Base-by-base conservation (phyloP, 768 basidiomycete species). In the Boletus rubroflammeus region DNA sequence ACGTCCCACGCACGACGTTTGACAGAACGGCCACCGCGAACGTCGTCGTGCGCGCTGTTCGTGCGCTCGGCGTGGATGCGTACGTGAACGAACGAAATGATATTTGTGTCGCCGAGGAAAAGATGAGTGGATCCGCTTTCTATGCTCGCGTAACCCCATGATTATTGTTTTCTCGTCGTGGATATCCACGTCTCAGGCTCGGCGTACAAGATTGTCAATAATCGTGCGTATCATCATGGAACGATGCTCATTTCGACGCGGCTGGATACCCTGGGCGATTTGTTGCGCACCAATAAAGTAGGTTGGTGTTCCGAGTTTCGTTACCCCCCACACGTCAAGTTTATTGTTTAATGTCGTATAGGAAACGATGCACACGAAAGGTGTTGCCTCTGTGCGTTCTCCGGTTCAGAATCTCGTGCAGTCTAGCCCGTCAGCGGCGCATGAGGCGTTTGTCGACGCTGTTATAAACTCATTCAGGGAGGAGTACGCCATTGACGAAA, bases 181-280 rank as follows among this genome's bases (percentile, higher is more conserved):
- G 14, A 53, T 61, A 54, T 54, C 54, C 67, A 98, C 93, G 87
- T 98, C 57, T 98, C 96, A 44, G 97, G 97, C 39, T 98, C 94
- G 9, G 97, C 97, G 11, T 99, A 97, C 75, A 98, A 97, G 73
- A 90, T 99, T 51, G 86, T 88, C 41, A 89, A 84, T 61, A 83
- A 84, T 49, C 79, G 97, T 28, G 93, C 94, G 7, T 98, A 98
- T 72, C 96, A 98, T 62, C 97, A 99, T 62, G 97, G 97, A 0
- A 99, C 97, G 15, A 99, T 99, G 97, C 81, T 99, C 26, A 88
- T 98, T 21, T 86, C 90, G 8, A 93, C 93, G 3, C 73, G 78
- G 43, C 78, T 98, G 28, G 75, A 80, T 32, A 78, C 81, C 6
- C 74, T 99, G 8, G 88, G 90, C 0, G 81, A 88, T 56, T 71